Evolutionary conservation across 306 rosid genomes (phyloP), one percentile per base, ranked within the genome.

Genomic region (Delonix regia): DNA sequence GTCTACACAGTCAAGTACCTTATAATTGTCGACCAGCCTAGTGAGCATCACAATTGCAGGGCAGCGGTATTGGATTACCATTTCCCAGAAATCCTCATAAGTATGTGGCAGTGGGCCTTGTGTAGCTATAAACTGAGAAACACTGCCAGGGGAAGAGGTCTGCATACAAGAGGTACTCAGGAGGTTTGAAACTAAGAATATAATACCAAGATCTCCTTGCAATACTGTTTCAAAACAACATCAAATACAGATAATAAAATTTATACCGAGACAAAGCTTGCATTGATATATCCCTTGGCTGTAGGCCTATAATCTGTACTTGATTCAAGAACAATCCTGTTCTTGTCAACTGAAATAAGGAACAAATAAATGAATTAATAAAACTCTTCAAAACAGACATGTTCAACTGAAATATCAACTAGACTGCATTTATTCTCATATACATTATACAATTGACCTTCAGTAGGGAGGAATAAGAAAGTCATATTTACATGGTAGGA

Each of bases 21-120:
- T 87, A 81, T 89, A 83, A 85, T 91, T 56, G 83, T 94, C 98
- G 5, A 91, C 88, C 86, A 95, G 85, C 74, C 88, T 83, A 71
- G 99, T 95, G 64, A 95, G 95, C 99, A 92, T 95, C 66, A 95
- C 88, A 82, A 95, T 82, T 36, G 85, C 94, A 75, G 97, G 99
- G 82, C 99, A 90, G 39, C n/a, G 89, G 49, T 84, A 74, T 84
- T 95, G 94, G 30, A 91, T 78, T 51, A 89, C 84, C 99, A 95
- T 92, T 86, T 89, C 98, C 99, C 99, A 95, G 86, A 95, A 95
- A 88, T 93, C 99, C 86, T 93, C 96, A 16, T 78, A 95, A 13
- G 99, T 95, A 81, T 91, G 91, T 5, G 89, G 97, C 74, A 93
- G 83, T 1, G 99, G 99, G 41, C 99, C 99, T 92, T 95, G 99